phyloP scores from a whole-genome alignment of 2,329 filamentous ascomycete species.

The Pseudopithomyces chartarum region DNA sequence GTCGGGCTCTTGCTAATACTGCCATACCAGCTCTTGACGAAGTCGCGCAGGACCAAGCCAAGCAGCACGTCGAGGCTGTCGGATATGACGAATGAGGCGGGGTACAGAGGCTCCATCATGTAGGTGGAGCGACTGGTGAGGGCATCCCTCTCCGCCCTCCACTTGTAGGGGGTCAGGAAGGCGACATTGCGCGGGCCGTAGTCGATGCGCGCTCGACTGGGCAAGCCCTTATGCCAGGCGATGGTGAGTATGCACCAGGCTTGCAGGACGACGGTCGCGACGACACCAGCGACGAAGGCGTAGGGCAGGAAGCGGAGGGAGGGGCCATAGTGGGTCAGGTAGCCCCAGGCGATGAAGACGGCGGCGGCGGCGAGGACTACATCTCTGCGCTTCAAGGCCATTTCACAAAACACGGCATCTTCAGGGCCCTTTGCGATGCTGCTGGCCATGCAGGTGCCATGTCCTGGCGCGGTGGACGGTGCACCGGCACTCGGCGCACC shows the following conservation, averaged over 20 bases:
- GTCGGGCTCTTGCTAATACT: constrained; percentile 79
- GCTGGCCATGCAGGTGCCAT: neutral
- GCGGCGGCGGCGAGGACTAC: constrained; percentile 69
- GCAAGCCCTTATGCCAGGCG: constrained; percentile 50
- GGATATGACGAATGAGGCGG: constrained; percentile 77
- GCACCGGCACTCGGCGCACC: too few species aligned
- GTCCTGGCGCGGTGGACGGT: too few species aligned
- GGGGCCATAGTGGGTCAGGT: constrained; percentile 81
- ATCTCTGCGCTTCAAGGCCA: constrained; percentile 72
- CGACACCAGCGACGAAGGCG: constrained; percentile 74
- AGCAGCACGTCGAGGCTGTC: constrained; percentile 80
- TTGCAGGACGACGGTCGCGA: constrained; percentile 60
- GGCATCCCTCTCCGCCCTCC: constrained; percentile 72
- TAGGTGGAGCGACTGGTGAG: constrained; percentile 71
- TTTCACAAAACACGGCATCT: constrained; percentile 56
- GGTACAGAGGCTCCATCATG: constrained; percentile 69
- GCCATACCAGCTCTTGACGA: constrained; percentile 86
- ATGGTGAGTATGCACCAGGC: constrained; percentile 67
- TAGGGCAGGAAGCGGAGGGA: constrained; percentile 82
- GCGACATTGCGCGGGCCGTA: constrained; percentile 49
- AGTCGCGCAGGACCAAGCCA: constrained; percentile 77
- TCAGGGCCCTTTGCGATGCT: constrained; percentile 5
- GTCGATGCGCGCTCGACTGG: constrained; percentile 50
- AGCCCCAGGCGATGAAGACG: constrained; percentile 85
- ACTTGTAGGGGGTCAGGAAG: constrained; percentile 67